Percentiles rank a stretch among this genome's conserved stretches.
Evolutionary conservation across 495 filamentous ascomycete species (phyloP).

Genomic region (Talaromyces trachyspermus): DNA sequence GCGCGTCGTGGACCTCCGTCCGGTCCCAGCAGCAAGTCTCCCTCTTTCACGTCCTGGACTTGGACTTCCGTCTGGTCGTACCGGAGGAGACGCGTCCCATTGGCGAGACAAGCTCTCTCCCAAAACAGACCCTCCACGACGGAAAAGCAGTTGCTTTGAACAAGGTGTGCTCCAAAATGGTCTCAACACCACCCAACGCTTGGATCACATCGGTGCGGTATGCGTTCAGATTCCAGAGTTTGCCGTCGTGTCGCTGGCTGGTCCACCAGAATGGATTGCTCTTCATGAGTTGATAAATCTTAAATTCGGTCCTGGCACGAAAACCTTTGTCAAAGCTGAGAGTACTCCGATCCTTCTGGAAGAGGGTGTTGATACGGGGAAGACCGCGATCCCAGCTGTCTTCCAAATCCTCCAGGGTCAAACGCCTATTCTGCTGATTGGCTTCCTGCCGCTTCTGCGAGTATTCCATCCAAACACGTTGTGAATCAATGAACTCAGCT

Average conservation of each 20-base stretch:
- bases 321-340: slow-evolving; percentile 99
- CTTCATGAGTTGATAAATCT: slow-evolving; percentile 98
- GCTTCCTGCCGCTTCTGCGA: slow-evolving; percentile 96
- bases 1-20: slow-evolving; percentile 38
- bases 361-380: slow-evolving; percentile 97
- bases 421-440: slow-evolving; percentile 90
- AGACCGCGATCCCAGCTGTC: slow-evolving; percentile 99
- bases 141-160: slow-evolving; percentile 99
- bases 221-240: slow-evolving; percentile 97
- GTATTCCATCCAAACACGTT: slow-evolving; percentile 98
- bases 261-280: slow-evolving; percentile 99
- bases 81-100: slow-evolving; percentile 30
- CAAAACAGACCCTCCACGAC: slow-evolving; percentile 98
- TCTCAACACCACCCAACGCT: slow-evolving; percentile 97
- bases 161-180: slow-evolving; percentile 94
- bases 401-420: slow-evolving; percentile 94
- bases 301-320: slow-evolving; percentile 93
- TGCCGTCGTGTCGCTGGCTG: slow-evolving; percentile 94
- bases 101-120: slow-evolving; percentile 66
- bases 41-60: slow-evolving; percentile 42
- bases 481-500: slow-evolving; percentile 97
- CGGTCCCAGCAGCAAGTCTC: slow-evolving; percentile 40
- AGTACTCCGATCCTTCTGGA: slow-evolving; percentile 98
- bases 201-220: slow-evolving; percentile 99
- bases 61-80: slow-evolving; percentile 33